Conservation (phyloP, 345 rosid species). For the Salix brachista region DNA sequence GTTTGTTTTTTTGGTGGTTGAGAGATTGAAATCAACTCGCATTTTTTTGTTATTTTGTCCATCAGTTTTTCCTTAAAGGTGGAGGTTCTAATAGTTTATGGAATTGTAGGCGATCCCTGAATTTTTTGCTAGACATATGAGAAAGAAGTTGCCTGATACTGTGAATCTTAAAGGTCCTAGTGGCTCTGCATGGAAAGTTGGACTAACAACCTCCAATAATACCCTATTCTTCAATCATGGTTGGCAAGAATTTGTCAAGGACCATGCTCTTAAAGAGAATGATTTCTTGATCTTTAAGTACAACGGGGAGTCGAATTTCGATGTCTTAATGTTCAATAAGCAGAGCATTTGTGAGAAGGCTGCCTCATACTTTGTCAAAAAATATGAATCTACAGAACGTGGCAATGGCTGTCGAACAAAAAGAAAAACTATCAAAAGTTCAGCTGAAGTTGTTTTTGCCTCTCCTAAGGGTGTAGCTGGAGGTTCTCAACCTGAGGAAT, state of each 20-base stretch:
- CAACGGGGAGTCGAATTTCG: constrained; percentile 59
- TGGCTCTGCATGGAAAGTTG: constrained; percentile 50
- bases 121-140: constrained; percentile 44
- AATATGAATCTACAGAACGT: constrained; percentile 34
- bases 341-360: constrained; percentile 65
- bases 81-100: not conserved
- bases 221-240: constrained; percentile 45
- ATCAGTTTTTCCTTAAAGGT: no score
- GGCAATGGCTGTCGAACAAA: constrained; percentile 23
- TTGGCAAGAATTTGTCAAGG: constrained; percentile 59
- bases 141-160: constrained; percentile 44
- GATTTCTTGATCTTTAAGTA: constrained; percentile 69
- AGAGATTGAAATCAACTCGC: no score
- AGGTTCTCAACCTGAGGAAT: constrained; percentile 23
- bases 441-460: constrained; percentile 19
- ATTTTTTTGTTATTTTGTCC: no score
- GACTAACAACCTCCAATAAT: constrained; percentile 34
- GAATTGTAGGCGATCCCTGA: constrained; percentile 57
- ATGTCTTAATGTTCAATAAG: constrained; percentile 58
- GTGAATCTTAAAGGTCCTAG: constrained; percentile 70
- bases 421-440: constrained; percentile 23
- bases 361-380: constrained; percentile 52
- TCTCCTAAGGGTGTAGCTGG: constrained; percentile 22
- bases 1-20: no score
- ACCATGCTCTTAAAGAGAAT: constrained; percentile 49